Conservation (phyloP, 169 alveolate genomes). For the Plasmodium fragile region DNA sequence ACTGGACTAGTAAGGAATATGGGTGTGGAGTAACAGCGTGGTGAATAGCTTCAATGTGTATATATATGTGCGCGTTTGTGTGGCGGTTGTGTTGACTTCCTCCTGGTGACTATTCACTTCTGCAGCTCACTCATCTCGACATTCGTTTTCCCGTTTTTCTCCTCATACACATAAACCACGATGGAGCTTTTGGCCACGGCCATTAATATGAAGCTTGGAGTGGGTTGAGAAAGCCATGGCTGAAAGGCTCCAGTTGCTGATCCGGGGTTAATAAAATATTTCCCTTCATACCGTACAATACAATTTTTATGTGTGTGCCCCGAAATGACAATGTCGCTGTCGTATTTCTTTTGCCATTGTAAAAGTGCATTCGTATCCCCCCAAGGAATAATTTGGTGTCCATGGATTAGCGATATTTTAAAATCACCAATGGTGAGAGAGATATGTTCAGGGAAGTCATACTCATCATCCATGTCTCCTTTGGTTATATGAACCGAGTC, state of each 20-base stretch:
- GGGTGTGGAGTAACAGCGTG: background rate
- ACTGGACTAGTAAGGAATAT: background rate
- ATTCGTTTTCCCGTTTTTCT: conserved; percentile 86
- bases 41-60: background rate
- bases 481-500: conserved; percentile 85
- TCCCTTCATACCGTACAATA: conserved; percentile 89
- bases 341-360: conserved; percentile 89
- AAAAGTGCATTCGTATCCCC: conserved; percentile 92
- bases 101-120: conserved; percentile 9
- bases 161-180: conserved; percentile 86
- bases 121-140: conserved; percentile 87
- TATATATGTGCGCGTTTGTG: no score
- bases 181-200: conserved; percentile 83
- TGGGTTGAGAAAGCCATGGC: conserved; percentile 87
- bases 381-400: conserved; percentile 96
- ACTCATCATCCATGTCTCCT: conserved; percentile 85
- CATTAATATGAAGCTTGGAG: conserved; percentile 87
- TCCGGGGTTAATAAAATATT: conserved; percentile 95
- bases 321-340: conserved; percentile 91
- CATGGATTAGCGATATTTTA: conserved; percentile 94
- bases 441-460: conserved; percentile 81
- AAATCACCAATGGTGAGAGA: conserved; percentile 88
- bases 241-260: conserved; percentile 95
- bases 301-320: conserved; percentile 94
- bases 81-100: background rate